phyloP scores from a whole-genome alignment of 208 protist genomes.

The Trypanosoma lewisi region DNA sequence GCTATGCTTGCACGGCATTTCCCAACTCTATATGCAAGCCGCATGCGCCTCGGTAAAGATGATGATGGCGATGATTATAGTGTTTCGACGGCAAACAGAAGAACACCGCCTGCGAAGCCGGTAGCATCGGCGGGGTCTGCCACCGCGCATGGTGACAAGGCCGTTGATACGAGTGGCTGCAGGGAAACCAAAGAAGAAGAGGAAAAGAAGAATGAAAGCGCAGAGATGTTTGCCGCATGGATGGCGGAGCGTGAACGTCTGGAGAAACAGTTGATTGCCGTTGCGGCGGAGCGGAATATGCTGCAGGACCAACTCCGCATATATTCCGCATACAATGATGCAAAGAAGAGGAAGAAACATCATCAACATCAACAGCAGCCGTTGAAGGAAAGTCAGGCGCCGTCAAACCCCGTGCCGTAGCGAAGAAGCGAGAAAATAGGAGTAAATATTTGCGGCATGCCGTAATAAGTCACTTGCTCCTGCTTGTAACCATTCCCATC shows the following conservation, averaged over 20 bases:
- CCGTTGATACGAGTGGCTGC: neutral
- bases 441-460: no score
- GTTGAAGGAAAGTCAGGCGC: neutral
- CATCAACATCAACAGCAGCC: neutral
- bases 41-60: neutral
- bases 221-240: slow-evolving; percentile 5
- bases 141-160: neutral
- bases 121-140: neutral
- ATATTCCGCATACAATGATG: slow-evolving; percentile 3
- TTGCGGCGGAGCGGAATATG: slow-evolving; percentile 14
- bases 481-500: neutral
- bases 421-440: no score
- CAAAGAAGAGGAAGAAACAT: neutral
- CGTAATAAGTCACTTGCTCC: no score
- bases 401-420: neutral
- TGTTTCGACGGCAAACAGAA: neutral
- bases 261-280: slow-evolving; percentile 13
- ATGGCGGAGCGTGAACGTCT: slow-evolving; percentile 7
- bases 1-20: slow-evolving; percentile 8
- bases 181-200: slow-evolving; percentile 1
- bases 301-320: slow-evolving; percentile 25
- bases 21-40: neutral
- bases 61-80: neutral
- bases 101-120: neutral
- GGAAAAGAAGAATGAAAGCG: slow-evolving; percentile 1